Evolutionary conservation across 2,329 filamentous ascomycete species (phyloP).

Genomic region (Curvularia sp.): DNA sequence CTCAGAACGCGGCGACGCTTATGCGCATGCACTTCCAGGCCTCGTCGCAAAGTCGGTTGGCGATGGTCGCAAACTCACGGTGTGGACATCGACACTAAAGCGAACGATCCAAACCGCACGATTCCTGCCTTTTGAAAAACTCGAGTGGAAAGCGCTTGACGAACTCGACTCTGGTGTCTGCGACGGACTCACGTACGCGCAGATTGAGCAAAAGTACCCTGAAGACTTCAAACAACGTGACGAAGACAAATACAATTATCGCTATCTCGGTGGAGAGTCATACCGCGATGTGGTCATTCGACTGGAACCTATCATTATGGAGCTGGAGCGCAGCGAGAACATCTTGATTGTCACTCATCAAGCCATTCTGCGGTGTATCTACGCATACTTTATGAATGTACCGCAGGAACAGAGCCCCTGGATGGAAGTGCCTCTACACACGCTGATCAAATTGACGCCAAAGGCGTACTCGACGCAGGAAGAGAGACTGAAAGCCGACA

Average conservation of each 20-base stretch:
- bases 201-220: constrained; percentile 89
- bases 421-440: constrained; percentile 98
- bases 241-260: constrained; percentile 99
- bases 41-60: constrained; percentile 86
- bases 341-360: constrained; percentile 98
- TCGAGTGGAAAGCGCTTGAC: constrained; percentile 98
- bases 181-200: constrained; percentile 93
- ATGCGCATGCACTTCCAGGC: constrained; percentile 82
- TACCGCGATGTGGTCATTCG: constrained; percentile 97
- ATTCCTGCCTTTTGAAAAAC: constrained; percentile 88
- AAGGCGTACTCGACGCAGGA: constrained; percentile 93
- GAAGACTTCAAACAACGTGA: constrained; percentile 96
- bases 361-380: constrained; percentile 94
- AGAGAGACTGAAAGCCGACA: constrained; percentile 85
- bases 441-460: constrained; percentile 93
- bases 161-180: constrained; percentile 97
- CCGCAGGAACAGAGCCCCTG: constrained; percentile 91
- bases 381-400: constrained; percentile 98
- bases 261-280: constrained; percentile 94
- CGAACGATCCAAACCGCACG: constrained; percentile 92
- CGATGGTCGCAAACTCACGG: constrained; percentile 71
- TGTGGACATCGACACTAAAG: constrained; percentile 78
- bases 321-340: constrained; percentile 93
- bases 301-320: constrained; percentile 99
- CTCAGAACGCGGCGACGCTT: constrained; percentile 84